Conservation (phyloP, 108 stramenopile species). For the Cyclotella distinguenda region DNA sequence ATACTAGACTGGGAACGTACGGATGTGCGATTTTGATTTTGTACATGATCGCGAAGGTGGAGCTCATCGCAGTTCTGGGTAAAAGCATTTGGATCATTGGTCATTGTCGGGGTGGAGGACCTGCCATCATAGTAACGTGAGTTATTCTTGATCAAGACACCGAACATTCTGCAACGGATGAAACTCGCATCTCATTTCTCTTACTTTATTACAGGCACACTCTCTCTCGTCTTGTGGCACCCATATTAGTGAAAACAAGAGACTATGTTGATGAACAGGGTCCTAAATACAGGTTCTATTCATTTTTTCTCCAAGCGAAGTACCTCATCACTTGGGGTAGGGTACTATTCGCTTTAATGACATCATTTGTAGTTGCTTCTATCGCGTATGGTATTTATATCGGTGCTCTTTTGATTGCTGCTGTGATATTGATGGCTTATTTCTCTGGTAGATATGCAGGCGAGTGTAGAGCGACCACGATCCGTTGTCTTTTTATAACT, state of each 20-base stretch:
- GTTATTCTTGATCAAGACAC: neutral
- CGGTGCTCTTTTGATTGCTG: constrained; percentile 32
- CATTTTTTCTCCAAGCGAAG: constrained; percentile 69
- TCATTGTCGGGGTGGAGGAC: constrained; percentile 24
- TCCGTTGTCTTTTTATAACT: constrained; percentile 25
- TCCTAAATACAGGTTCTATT: constrained; percentile 70
- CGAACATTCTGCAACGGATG: too few species aligned
- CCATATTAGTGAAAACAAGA: constrained; percentile 56
- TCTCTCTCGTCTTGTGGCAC: constrained; percentile 60
- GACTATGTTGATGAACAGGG: constrained; percentile 73
- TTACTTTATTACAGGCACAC: constrained; percentile 42
- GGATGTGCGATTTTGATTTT: constrained; percentile 67
- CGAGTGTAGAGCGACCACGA: too few species aligned
- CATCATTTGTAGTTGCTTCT: constrained; percentile 33
- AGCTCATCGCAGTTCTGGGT: constrained; percentile 53
- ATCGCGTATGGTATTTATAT: constrained; percentile 36
- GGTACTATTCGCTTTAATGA: constrained; percentile 46
- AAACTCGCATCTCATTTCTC: too few species aligned
- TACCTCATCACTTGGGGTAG: constrained; percentile 61
- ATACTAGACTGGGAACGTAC: constrained; percentile 77
- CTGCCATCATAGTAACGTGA: constrained; percentile 50
- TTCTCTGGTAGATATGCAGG: constrained; percentile 45
- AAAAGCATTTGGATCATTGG: constrained; percentile 35
- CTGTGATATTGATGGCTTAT: constrained; percentile 37
- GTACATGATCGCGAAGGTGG: constrained; percentile 60